Percentiles rank a stretch among this genome's conserved stretches.
These are phyloP conservation scores for Mycena sanguinolenta DNA, from an alignment of 768 basidiomycete species.

Conservation along the genomic window DNA sequence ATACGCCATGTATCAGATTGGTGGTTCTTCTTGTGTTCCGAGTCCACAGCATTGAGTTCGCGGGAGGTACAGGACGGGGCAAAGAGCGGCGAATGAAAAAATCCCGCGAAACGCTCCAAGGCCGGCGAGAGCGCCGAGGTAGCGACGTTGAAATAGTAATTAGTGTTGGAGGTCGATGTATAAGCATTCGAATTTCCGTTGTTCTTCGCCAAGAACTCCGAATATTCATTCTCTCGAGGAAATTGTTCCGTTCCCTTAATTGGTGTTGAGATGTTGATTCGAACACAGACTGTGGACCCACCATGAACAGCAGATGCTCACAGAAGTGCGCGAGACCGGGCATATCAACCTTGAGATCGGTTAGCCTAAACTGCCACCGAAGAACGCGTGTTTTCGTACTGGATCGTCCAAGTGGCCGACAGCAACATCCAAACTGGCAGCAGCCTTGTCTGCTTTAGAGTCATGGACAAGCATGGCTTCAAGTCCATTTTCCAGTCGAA, in stretches of 20 bases:
- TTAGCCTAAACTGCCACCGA: not conserved
- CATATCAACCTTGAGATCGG: constrained; percentile 76
- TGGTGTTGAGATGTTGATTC: constrained; percentile 5
- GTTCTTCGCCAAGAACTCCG: constrained; percentile 86
- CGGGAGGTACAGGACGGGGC: constrained; percentile 85
- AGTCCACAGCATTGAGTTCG: constrained; percentile 96
- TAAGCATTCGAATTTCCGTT: constrained; percentile 93
- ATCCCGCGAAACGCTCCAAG: constrained; percentile 82
- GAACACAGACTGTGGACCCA: constrained; percentile 51
- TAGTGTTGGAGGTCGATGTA: constrained; percentile 92
- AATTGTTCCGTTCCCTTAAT: constrained; percentile 85
- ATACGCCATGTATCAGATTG: constrained; percentile 94
- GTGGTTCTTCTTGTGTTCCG: constrained; percentile 96
- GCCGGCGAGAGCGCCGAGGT: constrained; percentile 75
- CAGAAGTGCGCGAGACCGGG: constrained; percentile 95
- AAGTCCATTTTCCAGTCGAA: constrained; percentile 91
- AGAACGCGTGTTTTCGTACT: constrained; percentile 59
- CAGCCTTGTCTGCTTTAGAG: constrained; percentile 90
- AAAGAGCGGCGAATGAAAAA: constrained; percentile 96
- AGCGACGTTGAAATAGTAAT: constrained; percentile 84
- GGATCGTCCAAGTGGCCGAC: constrained; percentile 96
- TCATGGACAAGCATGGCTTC: constrained; percentile 89
- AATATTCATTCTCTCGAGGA: constrained; percentile 95
- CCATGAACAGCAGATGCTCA: constrained; percentile 97
- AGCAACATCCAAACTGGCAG: constrained; percentile 93